Conservation (phyloP, 257 asterid genomes). For the Gentiana macrophylla region DNA sequence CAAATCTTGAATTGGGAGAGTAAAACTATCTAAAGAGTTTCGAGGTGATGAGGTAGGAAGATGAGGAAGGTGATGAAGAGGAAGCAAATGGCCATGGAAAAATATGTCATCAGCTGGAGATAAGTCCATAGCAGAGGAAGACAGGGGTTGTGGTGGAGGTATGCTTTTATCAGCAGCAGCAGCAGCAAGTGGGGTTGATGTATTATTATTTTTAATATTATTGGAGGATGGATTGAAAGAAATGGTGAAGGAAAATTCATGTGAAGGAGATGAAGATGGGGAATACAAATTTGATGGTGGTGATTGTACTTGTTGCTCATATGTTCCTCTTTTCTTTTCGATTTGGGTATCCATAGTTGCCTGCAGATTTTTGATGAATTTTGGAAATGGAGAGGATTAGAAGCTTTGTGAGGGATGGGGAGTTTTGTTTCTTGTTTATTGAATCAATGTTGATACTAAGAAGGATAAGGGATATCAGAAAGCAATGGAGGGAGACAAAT, state of each 20-base stretch:
- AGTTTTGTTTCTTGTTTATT: slow-evolving; percentile 2
- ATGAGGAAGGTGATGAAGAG: slow-evolving; percentile 74
- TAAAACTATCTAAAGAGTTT: slow-evolving; percentile 47
- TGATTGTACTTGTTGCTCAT: slow-evolving; percentile 8
- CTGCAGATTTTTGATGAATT: neutral
- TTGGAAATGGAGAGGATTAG: no score
- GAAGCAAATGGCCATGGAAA: slow-evolving; percentile 88
- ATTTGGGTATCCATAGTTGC: slow-evolving; percentile 28
- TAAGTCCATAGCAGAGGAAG: slow-evolving; percentile 52
- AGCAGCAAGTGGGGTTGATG: neutral
- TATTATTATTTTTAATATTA: slow-evolving; percentile 2
- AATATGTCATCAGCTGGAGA: slow-evolving; percentile 97
- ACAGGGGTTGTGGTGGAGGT: slow-evolving; percentile 3
- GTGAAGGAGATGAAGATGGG: slow-evolving; percentile 70
- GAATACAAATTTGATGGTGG: neutral
- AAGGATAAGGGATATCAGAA: slow-evolving; percentile 40
- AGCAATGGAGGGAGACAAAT: slow-evolving; percentile 21
- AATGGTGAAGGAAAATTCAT: slow-evolving; percentile 77
- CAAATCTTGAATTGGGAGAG: slow-evolving; percentile 43
- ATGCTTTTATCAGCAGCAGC: slow-evolving; percentile 4
- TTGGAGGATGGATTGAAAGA: slow-evolving; percentile 43
- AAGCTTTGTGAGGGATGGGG: neutral
- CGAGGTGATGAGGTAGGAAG: slow-evolving; percentile 56
- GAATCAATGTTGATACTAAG: slow-evolving; percentile 3
- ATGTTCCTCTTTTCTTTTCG: slow-evolving; percentile 16